These are phyloP conservation scores for Dalbergia oliveri DNA, from an alignment of 306 rosid genomes.

Conservation along the genomic window DNA sequence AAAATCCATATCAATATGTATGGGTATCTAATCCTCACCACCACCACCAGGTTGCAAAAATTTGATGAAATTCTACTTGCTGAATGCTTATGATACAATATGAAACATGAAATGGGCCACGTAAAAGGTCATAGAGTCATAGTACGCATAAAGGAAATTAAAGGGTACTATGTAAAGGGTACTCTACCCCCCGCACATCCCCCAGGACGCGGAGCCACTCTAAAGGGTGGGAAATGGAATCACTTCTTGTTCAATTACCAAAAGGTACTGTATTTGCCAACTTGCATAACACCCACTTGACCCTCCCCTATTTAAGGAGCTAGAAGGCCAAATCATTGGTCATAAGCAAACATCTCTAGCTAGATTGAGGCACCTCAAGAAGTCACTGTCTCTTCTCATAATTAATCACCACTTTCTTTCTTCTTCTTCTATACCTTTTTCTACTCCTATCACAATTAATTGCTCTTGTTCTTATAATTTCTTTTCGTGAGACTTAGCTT, in stretches of 20 bases:
- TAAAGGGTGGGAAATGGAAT: conserved; percentile 47
- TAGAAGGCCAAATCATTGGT: conserved; percentile 31
- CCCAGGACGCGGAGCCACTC: background rate
- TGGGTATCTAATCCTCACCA: conserved; percentile 75
- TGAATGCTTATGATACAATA: conserved; percentile 49
- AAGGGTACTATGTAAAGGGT: background rate
- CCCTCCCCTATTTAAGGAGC: conserved; percentile 60
- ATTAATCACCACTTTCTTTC: background rate
- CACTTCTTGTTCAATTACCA: conserved; percentile 45
- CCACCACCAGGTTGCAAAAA: conserved; percentile 58
- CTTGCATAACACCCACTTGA: conserved; percentile 55
- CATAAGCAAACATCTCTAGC: conserved; percentile 41
- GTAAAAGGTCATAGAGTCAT: conserved; percentile 8
- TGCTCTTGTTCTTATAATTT: background rate
- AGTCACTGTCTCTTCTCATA: background rate
- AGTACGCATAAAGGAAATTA: background rate
- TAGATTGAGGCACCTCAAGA: background rate
- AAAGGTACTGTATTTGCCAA: conserved; percentile 52
- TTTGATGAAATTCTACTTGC: conserved; percentile 48
- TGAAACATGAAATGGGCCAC: conserved; percentile 35
- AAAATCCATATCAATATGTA: conserved; percentile 48
- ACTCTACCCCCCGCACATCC: conserved; percentile 6
- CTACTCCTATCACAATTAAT: background rate
- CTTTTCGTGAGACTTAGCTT: too few species aligned
- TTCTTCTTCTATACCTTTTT: conserved; percentile 18